Evolutionary conservation across 805 yeast genomes (phyloP).

Genomic region (Yarrowia sp.): DNA sequence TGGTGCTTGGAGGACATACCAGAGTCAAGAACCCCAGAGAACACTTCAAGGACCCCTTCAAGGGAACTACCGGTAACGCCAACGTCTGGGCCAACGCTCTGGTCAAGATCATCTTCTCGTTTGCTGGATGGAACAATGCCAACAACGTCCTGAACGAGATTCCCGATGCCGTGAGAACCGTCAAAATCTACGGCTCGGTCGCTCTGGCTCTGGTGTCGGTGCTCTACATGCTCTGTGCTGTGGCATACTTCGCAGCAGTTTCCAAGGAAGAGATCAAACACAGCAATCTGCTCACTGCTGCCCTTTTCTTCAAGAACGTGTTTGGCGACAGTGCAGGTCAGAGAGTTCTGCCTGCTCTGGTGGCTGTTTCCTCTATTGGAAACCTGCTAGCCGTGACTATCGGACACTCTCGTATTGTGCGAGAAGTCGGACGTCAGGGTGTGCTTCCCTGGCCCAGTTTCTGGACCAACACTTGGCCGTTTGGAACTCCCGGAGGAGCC

Average conservation of each 20-base stretch:
- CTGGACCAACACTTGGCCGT: constrained; percentile 54
- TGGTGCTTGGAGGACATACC: constrained; percentile 52
- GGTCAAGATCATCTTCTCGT: constrained; percentile 47
- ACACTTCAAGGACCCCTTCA: constrained; percentile 54
- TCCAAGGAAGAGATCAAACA: constrained; percentile 52
- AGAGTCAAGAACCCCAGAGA: constrained; percentile 47
- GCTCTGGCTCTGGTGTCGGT: constrained; percentile 4
- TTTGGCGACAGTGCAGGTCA: constrained; percentile 63
- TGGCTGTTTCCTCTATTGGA: constrained; percentile 68
- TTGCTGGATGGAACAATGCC: constrained; percentile 29
- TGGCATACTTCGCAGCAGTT: constrained; percentile 52
- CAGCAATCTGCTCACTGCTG: constrained; percentile 72
- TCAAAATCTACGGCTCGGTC: constrained; percentile 5
- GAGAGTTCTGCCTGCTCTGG: constrained; percentile 60
- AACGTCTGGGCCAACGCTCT: constrained; percentile 64
- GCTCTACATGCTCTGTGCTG: constrained; percentile 18
- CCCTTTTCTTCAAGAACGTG: constrained; percentile 62
- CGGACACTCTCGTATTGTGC: constrained; percentile 65
- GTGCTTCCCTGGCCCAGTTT: constrained; percentile 58
- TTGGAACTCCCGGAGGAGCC: constrained; percentile 54
- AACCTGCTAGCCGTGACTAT: constrained; percentile 69
- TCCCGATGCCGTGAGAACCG: constrained; percentile 19
- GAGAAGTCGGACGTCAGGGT: constrained; percentile 61
- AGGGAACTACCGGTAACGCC: constrained; percentile 43
- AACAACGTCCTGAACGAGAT: constrained; percentile 27